A percentile compares a stretch with the other conserved stretches of the same genome.
Conservation (phyloP, 805 yeast species). For the Vanderwaltozyma verrucispora region DNA sequence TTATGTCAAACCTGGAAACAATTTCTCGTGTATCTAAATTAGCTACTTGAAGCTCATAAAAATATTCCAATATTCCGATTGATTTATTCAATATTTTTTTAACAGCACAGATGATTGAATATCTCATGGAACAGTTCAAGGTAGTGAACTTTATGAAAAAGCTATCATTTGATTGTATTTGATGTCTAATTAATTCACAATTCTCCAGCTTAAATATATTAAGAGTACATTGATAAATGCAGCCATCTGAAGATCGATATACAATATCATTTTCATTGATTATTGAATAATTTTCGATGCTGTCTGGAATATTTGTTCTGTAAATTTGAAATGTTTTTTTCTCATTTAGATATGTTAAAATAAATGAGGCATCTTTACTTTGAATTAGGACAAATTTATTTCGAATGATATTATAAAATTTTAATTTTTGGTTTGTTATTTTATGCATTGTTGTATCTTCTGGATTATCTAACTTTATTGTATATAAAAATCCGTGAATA, state of each 20-base stretch:
- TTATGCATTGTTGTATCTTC: constrained; percentile 3
- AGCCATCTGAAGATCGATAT: background rate
- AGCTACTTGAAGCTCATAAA: constrained; percentile 8
- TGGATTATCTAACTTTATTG: constrained; percentile 4
- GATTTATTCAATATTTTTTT: constrained; percentile 4
- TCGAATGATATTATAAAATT: constrained; percentile 4
- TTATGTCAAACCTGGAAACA: constrained; percentile 5
- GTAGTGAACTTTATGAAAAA: constrained; percentile 9
- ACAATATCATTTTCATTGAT: background rate
- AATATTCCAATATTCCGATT: constrained; percentile 1
- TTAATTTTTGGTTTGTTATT: constrained; percentile 5
- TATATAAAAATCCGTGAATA: constrained; percentile 8
- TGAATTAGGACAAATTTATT: constrained; percentile 3
- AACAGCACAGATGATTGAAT: constrained; percentile 8
- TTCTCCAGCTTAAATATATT: no score
- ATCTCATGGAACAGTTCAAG: constrained; percentile 11
- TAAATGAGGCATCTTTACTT: background rate
- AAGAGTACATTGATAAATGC: background rate
- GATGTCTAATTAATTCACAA: background rate
- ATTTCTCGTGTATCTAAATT: constrained; percentile 8
- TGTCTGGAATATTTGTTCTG: background rate
- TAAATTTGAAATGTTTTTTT: background rate
- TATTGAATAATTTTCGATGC: background rate
- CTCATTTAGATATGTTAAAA: background rate
- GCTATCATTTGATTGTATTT: constrained; percentile 3